Evolutionary conservation across 192 early-diverging fungal genomes (phyloP).

Genomic region (Powellomyces hirtus): DNA sequence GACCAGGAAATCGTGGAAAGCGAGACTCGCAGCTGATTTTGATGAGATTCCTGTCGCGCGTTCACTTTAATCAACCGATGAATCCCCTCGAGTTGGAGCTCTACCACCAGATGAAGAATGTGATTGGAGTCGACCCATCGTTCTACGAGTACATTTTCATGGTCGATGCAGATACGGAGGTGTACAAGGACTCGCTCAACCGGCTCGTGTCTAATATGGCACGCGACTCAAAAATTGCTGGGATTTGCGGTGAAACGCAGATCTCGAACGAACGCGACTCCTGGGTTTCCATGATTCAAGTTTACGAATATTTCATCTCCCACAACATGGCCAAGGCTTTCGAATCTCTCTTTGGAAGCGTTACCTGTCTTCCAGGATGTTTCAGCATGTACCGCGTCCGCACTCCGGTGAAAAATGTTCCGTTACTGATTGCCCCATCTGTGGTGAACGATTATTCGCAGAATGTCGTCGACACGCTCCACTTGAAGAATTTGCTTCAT

Average conservation of each 20-base stretch:
- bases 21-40: slow-evolving; percentile 98
- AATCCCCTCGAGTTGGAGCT: slow-evolving; percentile 94
- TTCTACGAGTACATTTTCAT: slow-evolving; percentile 97
- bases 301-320: slow-evolving; percentile 81
- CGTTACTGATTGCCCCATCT: slow-evolving; percentile 76
- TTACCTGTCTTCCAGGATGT: slow-evolving; percentile 81
- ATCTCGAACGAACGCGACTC: slow-evolving; percentile 90
- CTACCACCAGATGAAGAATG: slow-evolving; percentile 98
- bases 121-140: slow-evolving; percentile 94
- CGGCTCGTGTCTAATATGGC: slow-evolving; percentile 88
- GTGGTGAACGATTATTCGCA: slow-evolving; percentile 87
- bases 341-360: slow-evolving; percentile 63
- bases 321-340: slow-evolving; percentile 62
- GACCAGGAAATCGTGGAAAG: slow-evolving; percentile 96
- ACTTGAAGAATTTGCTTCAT: slow-evolving; percentile 94
- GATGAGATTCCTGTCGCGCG: slow-evolving; percentile 97
- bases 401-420: slow-evolving; percentile 68
- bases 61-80: slow-evolving; percentile 93
- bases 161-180: slow-evolving; percentile 97
- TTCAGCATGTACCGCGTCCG: slow-evolving; percentile 99
- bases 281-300: slow-evolving; percentile 93
- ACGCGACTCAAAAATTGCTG: slow-evolving; percentile 88
- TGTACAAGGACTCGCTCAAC: slow-evolving; percentile 77
- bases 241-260: slow-evolving; percentile 93
- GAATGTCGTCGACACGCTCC: slow-evolving; percentile 90